Evolutionary conservation across 129 eudicot genomes (phyloP), one percentile per base, ranked within the genome.

Genomic region (Flaveria sonorensis): DNA sequence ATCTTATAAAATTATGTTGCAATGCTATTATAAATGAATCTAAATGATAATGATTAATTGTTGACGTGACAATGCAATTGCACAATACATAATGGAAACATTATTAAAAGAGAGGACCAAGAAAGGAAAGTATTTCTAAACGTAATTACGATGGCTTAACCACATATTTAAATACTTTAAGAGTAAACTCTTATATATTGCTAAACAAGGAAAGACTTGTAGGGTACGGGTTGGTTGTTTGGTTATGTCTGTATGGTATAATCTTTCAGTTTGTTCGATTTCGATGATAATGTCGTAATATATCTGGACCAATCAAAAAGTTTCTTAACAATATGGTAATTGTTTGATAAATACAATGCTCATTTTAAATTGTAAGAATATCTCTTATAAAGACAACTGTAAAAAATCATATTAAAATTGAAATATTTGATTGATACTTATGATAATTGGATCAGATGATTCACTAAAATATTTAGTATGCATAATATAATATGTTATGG

Each of bases 91-190:
- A 73, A 21, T 23, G 12, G 68, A 59, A 73, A 59, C 78, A 59
- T 73, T 73, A 57, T 73, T 73, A 73, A 73, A 57, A 57, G 69
- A 20, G 69, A 73, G 78, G 53, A 42, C 56, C 69, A 59, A 59
- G 75, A 50, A 48, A 23, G 69, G 69, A 59, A 73, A 73, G 23
- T 40, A 56, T 21, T 56, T 16, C 16, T 42, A 23, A 42, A 59
- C 53, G 57, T 40, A 68, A 72, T 72, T 72, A 72, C 40, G 66
- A 72, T 56, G 2, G 48, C 69, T 73, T 73, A 73, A 73, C 69
- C 56, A 59, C 43, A 13, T 42, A 20, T 2, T 39, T 73, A 20
- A 73, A 13, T 73, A 40, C 47, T 39, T 48, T 57, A 73, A 13
- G 21, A 15, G 2, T 14, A 11, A 16, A 39, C 56, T 73, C 40